Conservation (phyloP, 148 eudicot genomes). For the Pouteria glomerata region DNA sequence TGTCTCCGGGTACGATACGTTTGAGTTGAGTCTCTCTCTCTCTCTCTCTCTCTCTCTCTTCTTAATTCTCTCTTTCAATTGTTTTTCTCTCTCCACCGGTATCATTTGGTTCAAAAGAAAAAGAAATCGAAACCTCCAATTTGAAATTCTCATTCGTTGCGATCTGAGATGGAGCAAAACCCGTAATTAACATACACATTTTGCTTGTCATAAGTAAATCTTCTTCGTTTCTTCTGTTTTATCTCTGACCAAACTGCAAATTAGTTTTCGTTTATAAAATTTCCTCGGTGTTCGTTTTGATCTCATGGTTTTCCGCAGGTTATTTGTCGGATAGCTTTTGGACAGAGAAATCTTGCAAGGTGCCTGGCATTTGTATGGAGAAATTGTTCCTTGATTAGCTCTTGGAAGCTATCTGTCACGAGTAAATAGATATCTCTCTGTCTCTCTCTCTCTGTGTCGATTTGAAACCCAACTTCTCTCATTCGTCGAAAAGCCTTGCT, state of each 20-base stretch:
- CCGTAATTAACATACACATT: background rate
- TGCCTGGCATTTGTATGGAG: background rate
- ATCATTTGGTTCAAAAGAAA: background rate
- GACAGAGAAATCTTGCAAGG: slow-evolving; percentile 4
- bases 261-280: background rate
- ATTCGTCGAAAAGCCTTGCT: background rate
- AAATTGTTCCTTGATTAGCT: background rate
- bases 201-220: background rate
- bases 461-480: background rate
- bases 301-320: slow-evolving; percentile 12
- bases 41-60: background rate
- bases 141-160: background rate
- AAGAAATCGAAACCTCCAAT: background rate
- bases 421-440: background rate
- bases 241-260: background rate
- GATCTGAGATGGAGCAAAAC: background rate
- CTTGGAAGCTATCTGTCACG: background rate
- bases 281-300: background rate
- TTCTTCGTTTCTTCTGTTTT: background rate
- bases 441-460: background rate
- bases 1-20: no score
- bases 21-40: background rate
- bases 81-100: background rate
- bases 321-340: background rate
- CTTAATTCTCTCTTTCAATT: background rate